phyloP scores from a whole-genome alignment of 2,329 filamentous ascomycete species.

The Aspergillus tanneri region DNA sequence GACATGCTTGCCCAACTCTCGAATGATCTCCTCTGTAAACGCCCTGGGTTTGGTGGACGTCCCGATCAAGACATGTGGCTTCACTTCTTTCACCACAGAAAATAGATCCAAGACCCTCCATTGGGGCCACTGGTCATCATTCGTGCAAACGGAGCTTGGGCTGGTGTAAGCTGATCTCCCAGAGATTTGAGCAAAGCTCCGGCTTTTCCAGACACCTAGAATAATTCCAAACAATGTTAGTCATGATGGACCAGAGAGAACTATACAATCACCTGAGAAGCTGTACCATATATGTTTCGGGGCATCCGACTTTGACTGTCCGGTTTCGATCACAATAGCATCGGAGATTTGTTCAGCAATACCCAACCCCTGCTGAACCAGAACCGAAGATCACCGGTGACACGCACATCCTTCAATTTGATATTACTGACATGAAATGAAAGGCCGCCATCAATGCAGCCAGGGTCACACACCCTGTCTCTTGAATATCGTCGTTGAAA shows the following conservation, averaged over 20 bases:
- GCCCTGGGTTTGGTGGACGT: conserved; percentile 75
- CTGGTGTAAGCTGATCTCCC: conserved; percentile 60
- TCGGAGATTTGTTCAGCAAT: conserved; percentile 83
- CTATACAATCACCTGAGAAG: background rate
- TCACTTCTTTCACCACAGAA: conserved; percentile 66
- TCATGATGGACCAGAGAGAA: no score
- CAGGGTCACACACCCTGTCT: conserved; percentile 82
- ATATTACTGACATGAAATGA: conserved; percentile 67
- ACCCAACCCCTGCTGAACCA: conserved; percentile 76
- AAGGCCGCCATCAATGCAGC: conserved; percentile 77
- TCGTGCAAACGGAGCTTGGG: conserved; percentile 68
- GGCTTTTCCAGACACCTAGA: conserved; percentile 82
- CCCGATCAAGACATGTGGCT: conserved; percentile 79
- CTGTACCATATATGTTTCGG: conserved; percentile 72
- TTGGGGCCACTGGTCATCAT: conserved; percentile 61
- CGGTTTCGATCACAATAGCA: conserved; percentile 68
- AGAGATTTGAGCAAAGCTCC: conserved; percentile 68
- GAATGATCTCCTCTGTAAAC: conserved; percentile 72
- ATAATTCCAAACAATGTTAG: no score
- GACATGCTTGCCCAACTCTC: conserved; percentile 72
- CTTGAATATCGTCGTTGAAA: conserved; percentile 91
- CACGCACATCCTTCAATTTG: conserved; percentile 65
- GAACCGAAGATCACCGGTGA: conserved; percentile 79
- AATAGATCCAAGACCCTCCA: conserved; percentile 60
- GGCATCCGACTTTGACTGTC: conserved; percentile 70